Evolutionary conservation across 106 monocot species (phyloP).

Genomic region (Xerophyta viscosa): DNA sequence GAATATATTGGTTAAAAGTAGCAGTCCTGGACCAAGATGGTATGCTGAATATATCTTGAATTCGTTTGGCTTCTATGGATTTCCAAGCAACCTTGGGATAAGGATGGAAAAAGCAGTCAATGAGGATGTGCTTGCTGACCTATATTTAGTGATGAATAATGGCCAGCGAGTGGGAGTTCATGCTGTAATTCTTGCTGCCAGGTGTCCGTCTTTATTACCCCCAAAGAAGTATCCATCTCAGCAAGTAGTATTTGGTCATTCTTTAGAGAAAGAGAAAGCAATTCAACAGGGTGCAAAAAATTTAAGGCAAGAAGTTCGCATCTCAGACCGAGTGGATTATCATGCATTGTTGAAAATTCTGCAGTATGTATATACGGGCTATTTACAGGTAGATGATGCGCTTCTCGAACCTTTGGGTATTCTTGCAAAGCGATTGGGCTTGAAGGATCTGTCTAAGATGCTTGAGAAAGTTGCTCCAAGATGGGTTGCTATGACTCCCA

Average conservation of each 20-base stretch:
- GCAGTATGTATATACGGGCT: slow-evolving; percentile 76
- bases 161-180: slow-evolving; percentile 44
- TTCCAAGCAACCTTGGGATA: slow-evolving; percentile 51
- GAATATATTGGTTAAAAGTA: slow-evolving; percentile 27
- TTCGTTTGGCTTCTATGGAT: slow-evolving; percentile 65
- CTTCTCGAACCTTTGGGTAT: slow-evolving; percentile 30
- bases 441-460: slow-evolving; percentile 47
- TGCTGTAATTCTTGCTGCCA: slow-evolving; percentile 43
- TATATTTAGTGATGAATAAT: slow-evolving; percentile 46
- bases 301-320: slow-evolving; percentile 24
- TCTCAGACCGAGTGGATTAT: slow-evolving; percentile 59
- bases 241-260: slow-evolving; percentile 1
- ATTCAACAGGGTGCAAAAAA: slow-evolving; percentile 1
- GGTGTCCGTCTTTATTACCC: slow-evolving; percentile 64
- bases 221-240: slow-evolving; percentile 11
- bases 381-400: slow-evolving; percentile 29
- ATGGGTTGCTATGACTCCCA: slow-evolving; percentile 29
- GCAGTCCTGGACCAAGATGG: slow-evolving; percentile 27
- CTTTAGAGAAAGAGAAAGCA: slow-evolving; percentile 3
- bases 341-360: slow-evolving; percentile 43
- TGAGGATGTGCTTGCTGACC: slow-evolving; percentile 54
- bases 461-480: slow-evolving; percentile 40
- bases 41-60: slow-evolving; percentile 55
- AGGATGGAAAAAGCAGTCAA: slow-evolving; percentile 36
- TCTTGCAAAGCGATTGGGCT: slow-evolving; percentile 53